phyloP scores from a whole-genome alignment of 768 basidiomycete species.

The Suillus hirtellus region DNA sequence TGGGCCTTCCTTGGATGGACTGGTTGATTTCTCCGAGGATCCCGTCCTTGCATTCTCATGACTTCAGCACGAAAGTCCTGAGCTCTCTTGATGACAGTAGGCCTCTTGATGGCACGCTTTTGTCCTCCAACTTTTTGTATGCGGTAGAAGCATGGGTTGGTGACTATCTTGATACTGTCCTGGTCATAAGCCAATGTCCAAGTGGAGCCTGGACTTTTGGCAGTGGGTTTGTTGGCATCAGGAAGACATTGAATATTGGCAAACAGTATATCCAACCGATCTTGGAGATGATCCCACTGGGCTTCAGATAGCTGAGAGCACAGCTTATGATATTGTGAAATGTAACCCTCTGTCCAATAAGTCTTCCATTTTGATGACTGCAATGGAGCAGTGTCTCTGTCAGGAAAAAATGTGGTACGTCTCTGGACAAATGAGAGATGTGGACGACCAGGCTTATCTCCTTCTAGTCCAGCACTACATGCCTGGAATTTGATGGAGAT shows the following conservation, averaged over 20 bases:
- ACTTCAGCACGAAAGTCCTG: no score
- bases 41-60: no score
- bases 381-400: neutral
- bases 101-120: no score
- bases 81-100: no score
- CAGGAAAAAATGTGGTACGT: no score
- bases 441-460: no score
- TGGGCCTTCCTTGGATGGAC: no score
- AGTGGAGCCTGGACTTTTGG: neutral
- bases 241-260: neutral
- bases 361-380: neutral
- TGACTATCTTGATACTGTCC: neutral
- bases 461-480: no score
- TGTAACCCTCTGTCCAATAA: neutral
- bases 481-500: neutral
- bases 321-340: neutral
- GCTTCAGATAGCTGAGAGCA: neutral
- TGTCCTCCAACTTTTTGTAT: neutral
- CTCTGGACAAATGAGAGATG: no score
- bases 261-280: neutral
- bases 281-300: neutral
- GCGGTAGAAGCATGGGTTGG: neutral
- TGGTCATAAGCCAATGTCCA: neutral
- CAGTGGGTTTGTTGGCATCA: neutral
- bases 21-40: no score